Base-by-base conservation (phyloP, 2,329 filamentous ascomycete species). In the Clarireedia monteithiana region DNA sequence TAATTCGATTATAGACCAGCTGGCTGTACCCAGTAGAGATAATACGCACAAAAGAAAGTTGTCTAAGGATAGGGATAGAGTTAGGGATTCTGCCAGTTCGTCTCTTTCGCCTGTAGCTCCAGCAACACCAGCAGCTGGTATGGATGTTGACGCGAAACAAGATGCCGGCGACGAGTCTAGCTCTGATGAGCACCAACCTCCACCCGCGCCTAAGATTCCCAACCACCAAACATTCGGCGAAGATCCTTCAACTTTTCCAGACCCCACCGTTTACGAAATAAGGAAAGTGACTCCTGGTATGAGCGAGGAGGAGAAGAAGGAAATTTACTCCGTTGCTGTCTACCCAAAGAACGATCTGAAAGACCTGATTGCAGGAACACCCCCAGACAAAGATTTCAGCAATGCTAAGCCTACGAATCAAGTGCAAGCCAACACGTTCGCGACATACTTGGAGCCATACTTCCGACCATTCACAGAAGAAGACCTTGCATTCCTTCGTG, bases 211-310 rank as follows among this genome's bases (percentile, higher is more conserved):
- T n/a, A 75, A 81, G 6, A 72, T 86, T 24, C 80, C 82, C 5
- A 62, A 67, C 48, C 86, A 91, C 58, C 89, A 95, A 72, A 91
- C 90, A 0, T 97, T 96, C 70, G 92, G 92, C 58, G 86, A 92
- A 40, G 91, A 97, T 67, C 92, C 92, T 0, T 88, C 90, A 26
- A 90, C 85, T n/a, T 96, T 92, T 66, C 82, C 83, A 20, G 94
- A 99, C 68, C 91, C 91, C 1, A 96, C 92, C 38, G 80, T 96
- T 50, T 99, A 99, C 75, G 88, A 99, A 69, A 96, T 99, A 60
- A 85, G 85, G 55, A 78, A 85, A 0, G 78, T 91, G 24, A 80
- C 81, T 23, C 53, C 53, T 15, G 38, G 53, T 61, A 95, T 96
- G 86, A 79, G 83, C 2, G 83, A 91, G 56, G 86, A 92, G n/a